A percentile compares a stretch with the other conserved stretches of the same genome.
Conservation (phyloP, 257 asterid genomes). For the Primulina tabacum region DNA sequence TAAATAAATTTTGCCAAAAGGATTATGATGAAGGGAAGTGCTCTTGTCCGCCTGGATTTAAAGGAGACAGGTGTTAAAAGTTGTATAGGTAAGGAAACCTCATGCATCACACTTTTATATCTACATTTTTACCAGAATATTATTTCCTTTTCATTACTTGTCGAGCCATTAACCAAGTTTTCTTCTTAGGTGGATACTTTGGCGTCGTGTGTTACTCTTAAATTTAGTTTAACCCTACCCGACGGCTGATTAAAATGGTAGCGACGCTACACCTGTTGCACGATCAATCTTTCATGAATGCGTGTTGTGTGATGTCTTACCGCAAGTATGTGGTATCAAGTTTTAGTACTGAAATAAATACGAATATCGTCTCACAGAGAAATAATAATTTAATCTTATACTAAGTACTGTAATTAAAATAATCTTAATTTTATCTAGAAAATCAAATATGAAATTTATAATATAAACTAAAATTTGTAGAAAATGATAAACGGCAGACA, state of each 20-base stretch:
- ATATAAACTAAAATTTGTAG: too few species aligned
- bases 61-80: constrained; percentile 74
- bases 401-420: too few species aligned
- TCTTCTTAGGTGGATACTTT: not conserved
- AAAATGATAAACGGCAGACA: too few species aligned
- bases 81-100: constrained; percentile 63
- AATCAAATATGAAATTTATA: too few species aligned
- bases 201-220: not conserved
- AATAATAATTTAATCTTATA: too few species aligned
- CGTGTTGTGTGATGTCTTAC: not conserved
- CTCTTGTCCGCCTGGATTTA: constrained; percentile 76
- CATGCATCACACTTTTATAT: not conserved
- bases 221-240: too few species aligned
- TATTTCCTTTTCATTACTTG: not conserved
- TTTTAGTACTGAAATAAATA: too few species aligned
- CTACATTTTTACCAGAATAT: not conserved
- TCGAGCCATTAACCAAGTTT: not conserved
- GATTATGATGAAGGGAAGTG: constrained; percentile 70
- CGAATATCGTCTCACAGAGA: too few species aligned
- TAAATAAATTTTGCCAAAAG: constrained; percentile 34
- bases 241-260: not conserved
- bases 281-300: not conserved
- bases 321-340: too few species aligned
- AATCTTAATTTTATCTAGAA: too few species aligned
- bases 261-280: not conserved